A percentile compares a stretch with the other conserved stretches of the same genome.
Evolutionary conservation across 257 asterid species (phyloP).

Genomic region (Gardenia jasminoides): DNA sequence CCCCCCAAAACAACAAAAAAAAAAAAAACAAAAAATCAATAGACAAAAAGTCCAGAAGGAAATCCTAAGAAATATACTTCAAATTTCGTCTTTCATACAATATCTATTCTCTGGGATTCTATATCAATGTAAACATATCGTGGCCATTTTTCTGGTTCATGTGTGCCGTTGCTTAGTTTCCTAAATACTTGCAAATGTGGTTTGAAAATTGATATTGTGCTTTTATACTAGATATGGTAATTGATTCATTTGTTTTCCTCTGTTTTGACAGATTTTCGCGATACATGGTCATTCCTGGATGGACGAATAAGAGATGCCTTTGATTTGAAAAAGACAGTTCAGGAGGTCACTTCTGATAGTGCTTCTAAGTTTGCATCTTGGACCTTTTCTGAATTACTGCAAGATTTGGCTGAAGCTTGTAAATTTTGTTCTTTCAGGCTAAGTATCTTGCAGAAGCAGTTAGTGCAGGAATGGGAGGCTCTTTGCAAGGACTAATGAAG

Average conservation of each 20-base stretch:
- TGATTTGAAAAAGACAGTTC: constrained; percentile 71
- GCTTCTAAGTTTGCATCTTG: not conserved
- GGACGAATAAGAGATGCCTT: constrained; percentile 78
- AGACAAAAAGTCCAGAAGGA: not conserved
- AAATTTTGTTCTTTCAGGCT: constrained; percentile 48
- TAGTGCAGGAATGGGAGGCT: constrained; percentile 86
- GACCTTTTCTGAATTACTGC: not conserved
- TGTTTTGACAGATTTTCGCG: constrained; percentile 59
- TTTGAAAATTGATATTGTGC: not conserved
- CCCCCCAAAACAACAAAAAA: too few species aligned
- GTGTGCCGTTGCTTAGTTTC: not conserved
- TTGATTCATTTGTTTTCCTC: not conserved
- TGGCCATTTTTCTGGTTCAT: not conserved
- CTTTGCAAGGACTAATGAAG: constrained; percentile 61
- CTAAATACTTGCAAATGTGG: not conserved
- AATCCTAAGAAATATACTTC: not conserved
- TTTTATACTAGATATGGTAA: not conserved
- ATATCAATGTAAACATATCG: not conserved
- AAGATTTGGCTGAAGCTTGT: constrained; percentile 13
- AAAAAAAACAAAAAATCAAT: too few species aligned
- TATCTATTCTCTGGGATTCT: too few species aligned
- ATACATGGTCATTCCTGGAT: constrained; percentile 85
- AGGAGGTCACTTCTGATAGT: constrained; percentile 56
- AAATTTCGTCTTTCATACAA: not conserved
- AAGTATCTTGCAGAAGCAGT: constrained; percentile 82